Conservation (phyloP, 805 yeast species). For the Brettanomyces bruxellensis region DNA sequence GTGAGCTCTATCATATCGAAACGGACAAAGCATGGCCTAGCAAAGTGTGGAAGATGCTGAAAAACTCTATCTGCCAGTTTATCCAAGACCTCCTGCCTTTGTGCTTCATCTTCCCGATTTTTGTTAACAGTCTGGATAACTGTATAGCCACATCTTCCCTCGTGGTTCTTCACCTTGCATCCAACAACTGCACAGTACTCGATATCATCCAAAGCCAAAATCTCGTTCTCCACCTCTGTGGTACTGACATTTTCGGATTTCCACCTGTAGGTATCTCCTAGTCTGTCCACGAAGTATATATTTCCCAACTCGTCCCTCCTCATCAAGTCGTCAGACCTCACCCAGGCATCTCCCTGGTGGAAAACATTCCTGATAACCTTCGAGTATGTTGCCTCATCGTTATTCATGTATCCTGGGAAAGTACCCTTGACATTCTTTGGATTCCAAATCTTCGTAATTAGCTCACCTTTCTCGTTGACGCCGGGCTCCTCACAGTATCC, state of each 20-base stretch:
- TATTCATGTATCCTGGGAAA: slow-evolving; percentile 86
- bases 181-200: slow-evolving; percentile 83
- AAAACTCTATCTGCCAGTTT: slow-evolving; percentile 28
- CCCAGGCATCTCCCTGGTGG: slow-evolving; percentile 84
- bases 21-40: slow-evolving; percentile 76
- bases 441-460: slow-evolving; percentile 65
- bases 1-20: slow-evolving; percentile 57
- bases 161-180: slow-evolving; percentile 73
- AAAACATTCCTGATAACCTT: slow-evolving; percentile 70
- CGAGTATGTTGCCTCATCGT: slow-evolving; percentile 67
- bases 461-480: slow-evolving; percentile 73
- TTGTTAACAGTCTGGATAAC: slow-evolving; percentile 45
- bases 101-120: slow-evolving; percentile 16
- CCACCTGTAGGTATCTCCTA: slow-evolving; percentile 97
- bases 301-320: slow-evolving; percentile 57
- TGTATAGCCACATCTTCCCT: slow-evolving; percentile 92
- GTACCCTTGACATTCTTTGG: slow-evolving; percentile 56
- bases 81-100: slow-evolving; percentile 26
- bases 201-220: slow-evolving; percentile 37
- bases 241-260: slow-evolving; percentile 93
- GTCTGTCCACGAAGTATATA: slow-evolving; percentile 78
- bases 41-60: slow-evolving; percentile 64
- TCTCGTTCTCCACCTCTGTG: slow-evolving; percentile 80
- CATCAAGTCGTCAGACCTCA: slow-evolving; percentile 80
- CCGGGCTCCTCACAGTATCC: slow-evolving; percentile 54